Evolutionary conservation across 306 rosid species (phyloP).

Genomic region (Dryas alaskensis): DNA sequence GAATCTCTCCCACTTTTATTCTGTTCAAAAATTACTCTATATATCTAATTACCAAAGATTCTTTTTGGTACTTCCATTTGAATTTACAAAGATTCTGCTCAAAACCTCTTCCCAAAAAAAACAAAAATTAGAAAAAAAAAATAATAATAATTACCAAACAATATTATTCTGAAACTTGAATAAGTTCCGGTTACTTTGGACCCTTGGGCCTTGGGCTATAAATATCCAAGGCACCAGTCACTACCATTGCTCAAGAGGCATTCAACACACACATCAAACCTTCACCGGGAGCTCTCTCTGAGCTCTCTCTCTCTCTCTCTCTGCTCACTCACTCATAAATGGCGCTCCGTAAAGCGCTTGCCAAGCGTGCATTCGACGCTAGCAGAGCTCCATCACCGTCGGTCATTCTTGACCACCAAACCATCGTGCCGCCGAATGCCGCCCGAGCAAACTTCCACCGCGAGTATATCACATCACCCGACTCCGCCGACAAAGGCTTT

Average conservation of each 20-base stretch:
- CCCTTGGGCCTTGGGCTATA: too few species aligned
- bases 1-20: too few species aligned
- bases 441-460: slow-evolving; percentile 36
- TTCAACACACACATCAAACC: background rate
- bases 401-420: background rate
- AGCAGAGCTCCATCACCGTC: slow-evolving; percentile 23
- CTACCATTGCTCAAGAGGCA: background rate
- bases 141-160: too few species aligned
- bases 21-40: too few species aligned
- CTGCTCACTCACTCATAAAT: slow-evolving; percentile 24
- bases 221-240: background rate
- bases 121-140: too few species aligned
- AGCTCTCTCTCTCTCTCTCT: background rate
- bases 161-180: too few species aligned
- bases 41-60: too few species aligned
- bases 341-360: slow-evolving; percentile 59
- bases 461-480: slow-evolving; percentile 36
- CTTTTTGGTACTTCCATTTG: too few species aligned
- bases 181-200: too few species aligned
- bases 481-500: slow-evolving; percentile 29
- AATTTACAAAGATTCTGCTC: too few species aligned
- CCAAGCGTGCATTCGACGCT: slow-evolving; percentile 36
- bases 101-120: too few species aligned
- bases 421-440: slow-evolving; percentile 25
- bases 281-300: background rate